Conservation (phyloP, 257 asterid species). For the Mitragyna speciosa region DNA sequence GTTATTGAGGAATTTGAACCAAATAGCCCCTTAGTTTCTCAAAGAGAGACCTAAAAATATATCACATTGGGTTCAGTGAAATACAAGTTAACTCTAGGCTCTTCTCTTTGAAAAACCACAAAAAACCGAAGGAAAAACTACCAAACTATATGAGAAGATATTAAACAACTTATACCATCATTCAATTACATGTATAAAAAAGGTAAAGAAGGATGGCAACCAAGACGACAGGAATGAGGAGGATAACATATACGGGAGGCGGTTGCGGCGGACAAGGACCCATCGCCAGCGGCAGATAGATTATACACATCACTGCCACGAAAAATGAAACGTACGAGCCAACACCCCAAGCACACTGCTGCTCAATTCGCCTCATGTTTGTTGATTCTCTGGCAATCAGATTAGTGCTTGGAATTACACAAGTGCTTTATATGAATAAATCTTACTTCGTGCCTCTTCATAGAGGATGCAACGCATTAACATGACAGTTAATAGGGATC, state of each 20-base stretch:
- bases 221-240: conserved; percentile 37
- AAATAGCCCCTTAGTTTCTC: background rate
- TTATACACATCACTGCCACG: conserved; percentile 28
- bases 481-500: background rate
- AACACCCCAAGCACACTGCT: conserved; percentile 49
- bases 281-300: conserved; percentile 47
- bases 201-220: conserved; percentile 39
- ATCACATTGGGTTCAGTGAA: background rate
- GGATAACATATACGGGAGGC: conserved; percentile 29
- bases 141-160: background rate
- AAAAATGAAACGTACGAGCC: conserved; percentile 47
- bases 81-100: background rate
- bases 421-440: background rate
- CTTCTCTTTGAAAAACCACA: no score
- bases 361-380: conserved; percentile 3
- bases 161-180: background rate
- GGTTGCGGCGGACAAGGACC: conserved; percentile 43
- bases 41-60: background rate
- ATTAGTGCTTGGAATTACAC: no score
- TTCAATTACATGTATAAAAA: conserved; percentile 27
- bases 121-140: no score
- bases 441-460: background rate
- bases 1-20: no score
- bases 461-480: background rate
- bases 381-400: background rate